phyloP scores from a whole-genome alignment of 352 stramenopile genomes.

The Phytophthora pistaciae region DNA sequence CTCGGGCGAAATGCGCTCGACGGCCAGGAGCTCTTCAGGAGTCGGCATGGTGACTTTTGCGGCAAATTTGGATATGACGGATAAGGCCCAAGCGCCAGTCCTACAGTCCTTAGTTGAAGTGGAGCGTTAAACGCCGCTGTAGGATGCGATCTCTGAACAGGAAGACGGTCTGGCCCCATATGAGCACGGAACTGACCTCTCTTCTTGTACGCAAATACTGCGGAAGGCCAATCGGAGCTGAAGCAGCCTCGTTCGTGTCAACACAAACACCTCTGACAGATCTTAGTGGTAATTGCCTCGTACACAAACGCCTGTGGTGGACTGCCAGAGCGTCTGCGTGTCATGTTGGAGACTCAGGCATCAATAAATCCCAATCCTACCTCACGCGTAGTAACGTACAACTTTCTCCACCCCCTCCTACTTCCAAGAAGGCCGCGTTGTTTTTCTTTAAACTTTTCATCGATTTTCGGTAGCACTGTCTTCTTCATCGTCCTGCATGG shows the following conservation, averaged over 20 bases:
- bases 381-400: background rate
- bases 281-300: background rate
- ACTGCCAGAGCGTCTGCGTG: conserved; percentile 1
- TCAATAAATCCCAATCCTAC: background rate
- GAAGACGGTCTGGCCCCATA: background rate
- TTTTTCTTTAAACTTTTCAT: background rate
- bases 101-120: background rate
- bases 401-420: background rate
- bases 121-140: background rate
- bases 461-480: background rate
- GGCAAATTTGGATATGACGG: conserved; percentile 9
- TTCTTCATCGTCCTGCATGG: background rate
- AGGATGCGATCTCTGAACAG: background rate
- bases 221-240: conserved; percentile 13
- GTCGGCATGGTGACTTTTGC: conserved; percentile 20
- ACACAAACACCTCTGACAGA: background rate
- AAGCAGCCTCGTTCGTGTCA: background rate
- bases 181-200: conserved; percentile 8
- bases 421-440: background rate
- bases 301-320: background rate
- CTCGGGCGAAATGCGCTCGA: conserved; percentile 37
- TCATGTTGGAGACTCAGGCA: background rate
- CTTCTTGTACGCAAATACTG: background rate
- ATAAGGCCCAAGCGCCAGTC: background rate
- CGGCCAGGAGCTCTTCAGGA: conserved; percentile 30